phyloP scores from a whole-genome alignment of 2,329 filamentous ascomycete species.

The Botrytis byssoidea region DNA sequence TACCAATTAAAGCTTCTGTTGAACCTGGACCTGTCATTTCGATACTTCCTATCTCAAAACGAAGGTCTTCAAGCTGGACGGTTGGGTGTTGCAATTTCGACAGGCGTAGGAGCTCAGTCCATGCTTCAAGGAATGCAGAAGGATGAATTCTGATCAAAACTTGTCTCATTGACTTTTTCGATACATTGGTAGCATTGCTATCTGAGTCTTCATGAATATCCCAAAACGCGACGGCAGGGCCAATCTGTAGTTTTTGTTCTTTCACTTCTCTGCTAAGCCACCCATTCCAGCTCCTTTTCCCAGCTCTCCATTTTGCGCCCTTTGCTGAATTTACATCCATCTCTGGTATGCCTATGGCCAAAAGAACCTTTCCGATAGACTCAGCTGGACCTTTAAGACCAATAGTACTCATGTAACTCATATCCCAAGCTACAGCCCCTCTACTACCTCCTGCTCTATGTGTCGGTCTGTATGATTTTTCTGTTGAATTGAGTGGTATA shows the following conservation, averaged over 20 bases:
- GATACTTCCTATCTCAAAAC: constrained; percentile 72
- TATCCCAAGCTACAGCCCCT: constrained; percentile 86
- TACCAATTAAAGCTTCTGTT: constrained; percentile 71
- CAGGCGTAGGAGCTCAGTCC: constrained; percentile 58
- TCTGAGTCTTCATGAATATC: constrained; percentile 43
- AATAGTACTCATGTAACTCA: constrained; percentile 90
- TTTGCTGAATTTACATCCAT: constrained; percentile 61
- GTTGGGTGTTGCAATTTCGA: constrained; percentile 61
- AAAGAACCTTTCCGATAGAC: constrained; percentile 66
- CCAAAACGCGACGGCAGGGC: constrained; percentile 75
- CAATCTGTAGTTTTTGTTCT: constrained; percentile 57
- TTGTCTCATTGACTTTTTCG: constrained; percentile 43
- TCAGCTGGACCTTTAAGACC: constrained; percentile 65
- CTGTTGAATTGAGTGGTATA: constrained; percentile 78
- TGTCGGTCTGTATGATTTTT: constrained; percentile 85
- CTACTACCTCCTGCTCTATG: constrained; percentile 74
- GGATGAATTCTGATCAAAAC: constrained; percentile 79
- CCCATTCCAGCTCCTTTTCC: constrained; percentile 55
- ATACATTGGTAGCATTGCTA: constrained; percentile 35
- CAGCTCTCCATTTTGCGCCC: constrained; percentile 69
- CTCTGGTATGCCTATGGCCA: constrained; percentile 60
- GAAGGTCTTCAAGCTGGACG: constrained; percentile 62
- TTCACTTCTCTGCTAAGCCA: constrained; percentile 59
- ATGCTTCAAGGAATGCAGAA: constrained; percentile 67
- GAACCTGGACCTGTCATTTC: constrained; percentile 71